Percentiles rank a stretch among this genome's conserved stretches.
phyloP scores from a whole-genome alignment of 1,284 basidiomycete genomes.

The Trichosporon asahii region DNA sequence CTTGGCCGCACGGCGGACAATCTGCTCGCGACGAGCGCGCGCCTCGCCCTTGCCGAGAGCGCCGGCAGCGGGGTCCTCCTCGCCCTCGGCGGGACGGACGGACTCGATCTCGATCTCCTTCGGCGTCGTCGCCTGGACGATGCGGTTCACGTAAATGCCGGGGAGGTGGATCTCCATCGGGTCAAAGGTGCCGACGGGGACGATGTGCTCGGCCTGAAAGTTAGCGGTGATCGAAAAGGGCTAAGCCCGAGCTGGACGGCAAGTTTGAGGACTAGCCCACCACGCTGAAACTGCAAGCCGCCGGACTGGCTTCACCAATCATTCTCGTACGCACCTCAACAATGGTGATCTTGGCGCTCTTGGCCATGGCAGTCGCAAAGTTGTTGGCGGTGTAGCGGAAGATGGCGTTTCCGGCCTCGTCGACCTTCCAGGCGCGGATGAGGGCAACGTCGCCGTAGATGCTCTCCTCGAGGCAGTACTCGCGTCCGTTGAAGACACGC shows the following conservation, averaged over 20 bases:
- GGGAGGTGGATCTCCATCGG: conserved; percentile 78
- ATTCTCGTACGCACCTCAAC: conserved; percentile 52
- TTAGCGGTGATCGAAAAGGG: not conserved
- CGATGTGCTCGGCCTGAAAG: conserved; percentile 83
- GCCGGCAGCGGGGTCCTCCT: conserved; percentile 23
- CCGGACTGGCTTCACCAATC: too few species aligned
- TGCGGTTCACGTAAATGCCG: conserved; percentile 81
- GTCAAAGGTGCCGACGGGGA: conserved; percentile 76
- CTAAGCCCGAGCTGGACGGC: not conserved
- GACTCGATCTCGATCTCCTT: conserved; percentile 76
- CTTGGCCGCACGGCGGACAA: conserved; percentile 70
- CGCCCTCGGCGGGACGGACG: conserved; percentile 45
- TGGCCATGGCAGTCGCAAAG: conserved; percentile 81
- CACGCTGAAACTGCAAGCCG: too few species aligned
- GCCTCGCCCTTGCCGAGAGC: conserved; percentile 51
- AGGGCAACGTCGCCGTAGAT: conserved; percentile 86
- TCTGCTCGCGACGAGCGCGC: conserved; percentile 60
- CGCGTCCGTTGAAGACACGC: conserved; percentile 72
- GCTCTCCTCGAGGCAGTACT: conserved; percentile 81
- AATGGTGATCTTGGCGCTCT: conserved; percentile 84
- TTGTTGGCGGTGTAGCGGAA: conserved; percentile 87
- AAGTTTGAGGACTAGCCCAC: too few species aligned
- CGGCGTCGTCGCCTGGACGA: conserved; percentile 72
- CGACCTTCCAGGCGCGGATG: conserved; percentile 90
- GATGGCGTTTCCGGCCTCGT: conserved; percentile 80